Base-by-base conservation (phyloP, 805 yeast genomes). In the Lipomyces chichibuensis region DNA sequence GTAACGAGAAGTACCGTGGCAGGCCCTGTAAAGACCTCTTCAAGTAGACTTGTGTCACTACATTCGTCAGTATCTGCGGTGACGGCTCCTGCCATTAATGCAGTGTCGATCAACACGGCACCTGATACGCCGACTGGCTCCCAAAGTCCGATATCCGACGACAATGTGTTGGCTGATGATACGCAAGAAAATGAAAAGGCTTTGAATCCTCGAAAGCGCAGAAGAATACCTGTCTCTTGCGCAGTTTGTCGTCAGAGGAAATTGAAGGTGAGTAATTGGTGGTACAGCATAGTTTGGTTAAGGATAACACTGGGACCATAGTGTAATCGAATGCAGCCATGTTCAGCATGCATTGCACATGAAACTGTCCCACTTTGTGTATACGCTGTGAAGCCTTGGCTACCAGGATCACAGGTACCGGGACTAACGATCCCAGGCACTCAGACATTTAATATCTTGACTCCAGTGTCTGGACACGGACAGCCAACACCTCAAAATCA, bases 351-450 rank as follows among this genome's bases (percentile, higher is more conserved):
- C 43, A 49, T 70, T 17, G 53, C 46, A 29, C 69, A 66, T 35
- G 68, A 54, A 46, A 69, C 72, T n/a, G 63, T 52, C 6, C 56
- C 56, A 7, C 61, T 65, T 20, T 70, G 72, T 57, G 60, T 46
- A 27, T 70, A 70, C 55, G 70, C 70, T 11, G 69, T 63, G 43
- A 70, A 62, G 32, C 69, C 72, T n/a, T 68, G 71, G 72, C 59
- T 60, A 37, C 3, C 33, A 37, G 53, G 54, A 8, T 3, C 52
- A 2, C 23, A n/a, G 49, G 49, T 2, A n/a, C 3, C 49, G 9
- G 25, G 49, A 17, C 49, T 43, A 7, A 20, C 43, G 2, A 54
- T 66, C 20, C 64, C 64, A 9, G 66, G 65, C 25, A 63, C 56
- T 9, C 63, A 56, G 29, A 66, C 67, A 9, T 63, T 63, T 25